Percentiles rank a stretch among this genome's conserved stretches.
phyloP scores from a whole-genome alignment of 2,329 filamentous ascomycete species.

The Cryphonectria carpinicola region DNA sequence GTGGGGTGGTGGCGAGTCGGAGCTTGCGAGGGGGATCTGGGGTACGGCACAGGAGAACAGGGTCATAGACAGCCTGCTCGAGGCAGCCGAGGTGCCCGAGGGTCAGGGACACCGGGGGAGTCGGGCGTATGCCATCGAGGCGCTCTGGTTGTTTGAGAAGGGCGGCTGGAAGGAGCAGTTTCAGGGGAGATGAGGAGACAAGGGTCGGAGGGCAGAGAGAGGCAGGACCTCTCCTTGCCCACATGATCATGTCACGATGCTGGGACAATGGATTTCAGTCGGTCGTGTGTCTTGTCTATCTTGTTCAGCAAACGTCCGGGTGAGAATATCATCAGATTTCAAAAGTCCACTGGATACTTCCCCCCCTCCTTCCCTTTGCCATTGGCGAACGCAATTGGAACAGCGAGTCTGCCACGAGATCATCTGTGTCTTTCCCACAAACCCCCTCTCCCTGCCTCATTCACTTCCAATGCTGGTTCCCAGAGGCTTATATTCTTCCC shows the following conservation, averaged over 20 bases:
- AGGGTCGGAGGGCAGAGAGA: background rate
- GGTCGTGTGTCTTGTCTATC: background rate
- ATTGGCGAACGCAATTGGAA: background rate
- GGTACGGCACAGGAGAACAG: slow-evolving; percentile 73
- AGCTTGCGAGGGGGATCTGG: slow-evolving; percentile 82
- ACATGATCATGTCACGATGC: background rate
- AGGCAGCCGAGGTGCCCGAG: slow-evolving; percentile 70
- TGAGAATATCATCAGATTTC: too few relatives aligned
- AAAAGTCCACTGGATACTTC: too few relatives aligned
- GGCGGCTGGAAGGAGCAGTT: slow-evolving; percentile 71
- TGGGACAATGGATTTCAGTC: background rate
- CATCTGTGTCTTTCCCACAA: too few relatives aligned
- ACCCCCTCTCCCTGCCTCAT: too few relatives aligned
- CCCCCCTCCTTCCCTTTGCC: too few relatives aligned
- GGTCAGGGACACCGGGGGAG: slow-evolving; percentile 77
- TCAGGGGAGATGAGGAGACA: slow-evolving; percentile 46
- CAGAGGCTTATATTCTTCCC: too few relatives aligned
- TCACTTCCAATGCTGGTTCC: too few relatives aligned
- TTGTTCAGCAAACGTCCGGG: background rate
- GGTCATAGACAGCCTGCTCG: slow-evolving; percentile 75
- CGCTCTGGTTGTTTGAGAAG: slow-evolving; percentile 79
- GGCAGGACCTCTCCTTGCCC: background rate
- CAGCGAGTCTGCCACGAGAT: too few relatives aligned
- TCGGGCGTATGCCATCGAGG: slow-evolving; percentile 83
- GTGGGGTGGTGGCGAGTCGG: slow-evolving; percentile 68